Conservation (phyloP, 2,329 filamentous ascomycete species). For the Fusarium sarcochroum region DNA sequence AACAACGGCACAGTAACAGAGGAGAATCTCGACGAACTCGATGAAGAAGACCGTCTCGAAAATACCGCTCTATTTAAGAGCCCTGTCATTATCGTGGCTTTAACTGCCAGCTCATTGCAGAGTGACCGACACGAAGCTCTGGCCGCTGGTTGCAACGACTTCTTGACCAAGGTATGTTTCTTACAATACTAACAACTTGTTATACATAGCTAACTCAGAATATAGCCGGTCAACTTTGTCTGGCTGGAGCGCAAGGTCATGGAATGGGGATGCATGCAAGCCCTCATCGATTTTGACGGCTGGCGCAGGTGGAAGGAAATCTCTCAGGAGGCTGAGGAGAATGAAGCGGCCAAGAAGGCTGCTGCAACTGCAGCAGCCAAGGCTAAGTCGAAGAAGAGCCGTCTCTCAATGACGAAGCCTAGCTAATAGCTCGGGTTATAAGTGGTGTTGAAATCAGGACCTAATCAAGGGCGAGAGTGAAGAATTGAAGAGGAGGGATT, state of each 20-base stretch:
- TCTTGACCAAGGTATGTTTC: conserved; percentile 87
- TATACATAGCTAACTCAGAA: conserved; percentile 24
- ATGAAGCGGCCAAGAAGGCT: conserved; percentile 59
- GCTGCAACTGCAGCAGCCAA: conserved; percentile 52
- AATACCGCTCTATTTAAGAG: conserved; percentile 87
- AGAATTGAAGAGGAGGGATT: background rate
- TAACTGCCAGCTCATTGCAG: conserved; percentile 94
- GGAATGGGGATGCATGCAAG: conserved; percentile 99
- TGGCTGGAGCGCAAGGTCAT: conserved; percentile 98
- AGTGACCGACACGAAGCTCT: conserved; percentile 95
- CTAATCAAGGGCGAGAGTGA: background rate
- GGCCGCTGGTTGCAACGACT: conserved; percentile 97
- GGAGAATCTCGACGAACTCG: conserved; percentile 61
- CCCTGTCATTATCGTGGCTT: conserved; percentile 95
- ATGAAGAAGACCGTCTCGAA: conserved; percentile 77
- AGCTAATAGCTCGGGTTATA: conserved; percentile 18
- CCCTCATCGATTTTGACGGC: conserved; percentile 96
- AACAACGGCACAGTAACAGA: conserved; percentile 65
- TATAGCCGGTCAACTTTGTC: conserved; percentile 93
- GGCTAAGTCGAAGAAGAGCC: conserved; percentile 62
- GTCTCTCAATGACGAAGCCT: conserved; percentile 54
- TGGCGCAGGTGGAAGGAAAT: conserved; percentile 98
- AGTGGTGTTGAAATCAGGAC: background rate
- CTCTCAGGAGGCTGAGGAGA: conserved; percentile 62
- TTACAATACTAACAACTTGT: background rate